These are phyloP conservation scores for Fremontodendron californicum DNA, from an alignment of 345 rosid species.

Conservation along the genomic window DNA sequence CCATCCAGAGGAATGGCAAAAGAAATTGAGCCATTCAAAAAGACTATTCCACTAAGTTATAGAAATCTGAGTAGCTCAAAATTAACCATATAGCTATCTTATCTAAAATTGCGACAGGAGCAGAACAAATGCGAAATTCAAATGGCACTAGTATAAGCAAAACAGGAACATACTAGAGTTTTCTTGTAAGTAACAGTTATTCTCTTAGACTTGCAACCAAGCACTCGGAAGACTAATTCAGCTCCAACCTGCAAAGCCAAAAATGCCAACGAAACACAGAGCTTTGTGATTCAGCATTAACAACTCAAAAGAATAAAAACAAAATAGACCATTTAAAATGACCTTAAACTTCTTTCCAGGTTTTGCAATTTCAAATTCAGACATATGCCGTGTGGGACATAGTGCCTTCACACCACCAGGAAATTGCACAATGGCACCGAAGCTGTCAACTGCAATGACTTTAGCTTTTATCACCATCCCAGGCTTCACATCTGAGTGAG, in stretches of 20 bases:
- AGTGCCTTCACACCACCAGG: slow-evolving; percentile 95
- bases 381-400: slow-evolving; percentile 93
- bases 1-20: neutral
- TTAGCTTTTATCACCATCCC: slow-evolving; percentile 91
- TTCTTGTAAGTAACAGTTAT: slow-evolving; percentile 93
- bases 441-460: slow-evolving; percentile 64
- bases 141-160: neutral
- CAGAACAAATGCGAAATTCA: slow-evolving; percentile 6
- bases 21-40: neutral
- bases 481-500: slow-evolving; percentile 94
- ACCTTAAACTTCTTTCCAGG: slow-evolving; percentile 93
- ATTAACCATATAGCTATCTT: neutral
- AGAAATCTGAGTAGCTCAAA: neutral
- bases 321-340: slow-evolving; percentile 12
- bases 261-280: slow-evolving; percentile 15
- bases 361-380: slow-evolving; percentile 86
- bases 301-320: slow-evolving; percentile 1
- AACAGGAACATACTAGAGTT: slow-evolving; percentile 67
- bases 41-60: neutral
- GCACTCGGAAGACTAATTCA: slow-evolving; percentile 82
- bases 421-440: slow-evolving; percentile 95
- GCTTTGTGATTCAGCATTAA: slow-evolving; percentile 19
- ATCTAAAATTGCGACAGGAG: neutral
- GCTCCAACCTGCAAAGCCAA: slow-evolving; percentile 66
- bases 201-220: slow-evolving; percentile 96